Evolutionary conservation across 2,329 filamentous ascomycete species (phyloP), one percentile per base, ranked within the genome.

Genomic region (Calonectria naviculata): DNA sequence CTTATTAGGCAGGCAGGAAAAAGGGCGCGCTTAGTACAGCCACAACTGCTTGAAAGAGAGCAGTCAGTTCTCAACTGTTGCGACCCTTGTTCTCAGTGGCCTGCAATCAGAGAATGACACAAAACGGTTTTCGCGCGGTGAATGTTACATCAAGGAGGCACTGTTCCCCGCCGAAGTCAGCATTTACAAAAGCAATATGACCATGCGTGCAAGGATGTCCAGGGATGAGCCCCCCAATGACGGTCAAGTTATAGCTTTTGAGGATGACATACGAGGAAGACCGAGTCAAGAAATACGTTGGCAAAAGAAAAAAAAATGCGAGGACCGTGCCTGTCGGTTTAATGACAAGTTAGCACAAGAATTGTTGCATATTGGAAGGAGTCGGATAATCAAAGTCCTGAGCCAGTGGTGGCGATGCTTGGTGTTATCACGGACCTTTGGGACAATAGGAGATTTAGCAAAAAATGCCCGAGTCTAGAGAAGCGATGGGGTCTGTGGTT

Each of bases 81-180:
- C 54, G 72, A 75, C 68, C 56, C 69, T 74, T 77, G 76, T 73
- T 74, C 65, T 61, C 60, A 65, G 68, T 31, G 67, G 38, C 15
- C 71, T 70, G 62, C 47, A 58, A 49, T 54, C 60, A 56, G 56
- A 38, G 54, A 60, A 61, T 54, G 64, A 68, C 67, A 46, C 49
- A 68, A 46, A 65, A 65, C 28, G 54, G 28, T 62, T 41, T 67
- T 65, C 62, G 47, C 65, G 65, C 26, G 29, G 13, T 42, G 26
- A 70, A 47, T 28, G n/a, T 70, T 64, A 36, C 46, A 73, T 71
- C 61, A 62, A 68, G n/a, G 47, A 60, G 54, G 46, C 7, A 47
- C 71, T 71, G 19, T 68, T 65, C 31, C 29, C 31, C 42, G 60
- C 54, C 52, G 52, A 67, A n/a, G 67, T 74, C 61, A 67, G 67